phyloP scores from a whole-genome alignment of 306 rosid genomes.

The Hippophae gyantsensis region DNA sequence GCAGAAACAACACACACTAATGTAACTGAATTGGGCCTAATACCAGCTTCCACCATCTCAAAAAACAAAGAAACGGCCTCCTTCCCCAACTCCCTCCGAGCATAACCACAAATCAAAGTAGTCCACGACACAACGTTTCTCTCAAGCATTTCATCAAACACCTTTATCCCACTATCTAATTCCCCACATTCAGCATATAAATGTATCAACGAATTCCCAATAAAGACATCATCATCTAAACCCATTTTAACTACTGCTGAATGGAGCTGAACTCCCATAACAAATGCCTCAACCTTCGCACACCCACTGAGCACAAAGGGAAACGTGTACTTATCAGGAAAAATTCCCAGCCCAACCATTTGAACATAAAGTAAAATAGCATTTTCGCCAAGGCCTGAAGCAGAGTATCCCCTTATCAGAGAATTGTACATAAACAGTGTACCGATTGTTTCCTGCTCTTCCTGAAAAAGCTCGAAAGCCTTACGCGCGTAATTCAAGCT shows the following conservation, averaged over 20 bases:
- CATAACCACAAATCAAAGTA: conserved; percentile 71
- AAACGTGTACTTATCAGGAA: conserved; percentile 64
- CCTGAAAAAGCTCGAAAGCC: conserved; percentile 26
- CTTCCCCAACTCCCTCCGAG: conserved; percentile 31
- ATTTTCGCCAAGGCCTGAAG: conserved; percentile 40
- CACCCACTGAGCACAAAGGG: conserved; percentile 58
- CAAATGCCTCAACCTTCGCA: conserved; percentile 39
- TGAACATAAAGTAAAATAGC: conserved; percentile 41
- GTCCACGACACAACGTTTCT: conserved; percentile 90
- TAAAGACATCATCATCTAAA: conserved; percentile 46
- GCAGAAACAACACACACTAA: conserved; percentile 70
- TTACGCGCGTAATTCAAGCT: conserved; percentile 46
- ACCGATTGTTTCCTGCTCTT: conserved; percentile 12
- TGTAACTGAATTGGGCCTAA: conserved; percentile 49
- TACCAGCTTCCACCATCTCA: conserved; percentile 49
- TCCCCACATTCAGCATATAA: conserved; percentile 45
- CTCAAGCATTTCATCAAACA: conserved; percentile 59
- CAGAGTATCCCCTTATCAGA: conserved; percentile 55
- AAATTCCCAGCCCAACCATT: conserved; percentile 36
- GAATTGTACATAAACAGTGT: conserved; percentile 43
- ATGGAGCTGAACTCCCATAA: conserved; percentile 60
- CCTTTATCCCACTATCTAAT: conserved; percentile 40
- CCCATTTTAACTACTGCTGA: conserved; percentile 52
- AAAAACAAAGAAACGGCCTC: conserved; percentile 62
- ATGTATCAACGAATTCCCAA: conserved; percentile 57